Conservation (phyloP, 164 flowering plant species). For the Vitis cinerea region DNA sequence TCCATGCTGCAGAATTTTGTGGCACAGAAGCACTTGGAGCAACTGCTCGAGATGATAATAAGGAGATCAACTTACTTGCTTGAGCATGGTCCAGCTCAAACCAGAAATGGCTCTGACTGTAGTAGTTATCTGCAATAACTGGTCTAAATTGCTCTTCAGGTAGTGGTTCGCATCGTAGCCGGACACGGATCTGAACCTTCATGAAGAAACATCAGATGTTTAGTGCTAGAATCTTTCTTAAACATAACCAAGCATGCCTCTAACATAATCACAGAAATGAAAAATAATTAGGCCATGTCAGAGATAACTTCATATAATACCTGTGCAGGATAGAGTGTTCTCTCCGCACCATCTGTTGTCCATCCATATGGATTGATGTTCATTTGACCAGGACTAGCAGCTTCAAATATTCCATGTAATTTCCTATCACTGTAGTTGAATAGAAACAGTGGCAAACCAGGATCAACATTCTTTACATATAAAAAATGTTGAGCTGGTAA, state of each 20-base stretch:
- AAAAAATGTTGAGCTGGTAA: conserved; percentile 59
- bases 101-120: conserved; percentile 49
- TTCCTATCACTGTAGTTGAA: conserved; percentile 77
- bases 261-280: neutral
- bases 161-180: conserved; percentile 55
- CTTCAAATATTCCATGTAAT: conserved; percentile 84
- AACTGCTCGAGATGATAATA: conserved; percentile 42
- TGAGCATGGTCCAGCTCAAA: conserved; percentile 90
- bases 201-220: conserved; percentile 7
- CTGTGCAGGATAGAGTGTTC: conserved; percentile 73
- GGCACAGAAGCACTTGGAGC: conserved; percentile 22
- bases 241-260: neutral
- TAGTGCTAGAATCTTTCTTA: neutral
- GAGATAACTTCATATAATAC: conserved; percentile 23
- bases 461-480: conserved; percentile 63
- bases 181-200: conserved; percentile 65
- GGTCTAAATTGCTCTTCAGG: conserved; percentile 55
- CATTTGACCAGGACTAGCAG: conserved; percentile 68
- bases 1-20: conserved; percentile 18
- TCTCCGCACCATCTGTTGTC: conserved; percentile 60
- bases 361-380: conserved; percentile 74
- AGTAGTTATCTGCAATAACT: conserved; percentile 67
- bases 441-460: conserved; percentile 89
- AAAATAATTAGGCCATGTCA: neutral
- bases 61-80: conserved; percentile 43